Evolutionary conservation across 257 asterid genomes (phyloP), one percentile per base, ranked within the genome.

Genomic region (Solanum appendiculatum): DNA sequence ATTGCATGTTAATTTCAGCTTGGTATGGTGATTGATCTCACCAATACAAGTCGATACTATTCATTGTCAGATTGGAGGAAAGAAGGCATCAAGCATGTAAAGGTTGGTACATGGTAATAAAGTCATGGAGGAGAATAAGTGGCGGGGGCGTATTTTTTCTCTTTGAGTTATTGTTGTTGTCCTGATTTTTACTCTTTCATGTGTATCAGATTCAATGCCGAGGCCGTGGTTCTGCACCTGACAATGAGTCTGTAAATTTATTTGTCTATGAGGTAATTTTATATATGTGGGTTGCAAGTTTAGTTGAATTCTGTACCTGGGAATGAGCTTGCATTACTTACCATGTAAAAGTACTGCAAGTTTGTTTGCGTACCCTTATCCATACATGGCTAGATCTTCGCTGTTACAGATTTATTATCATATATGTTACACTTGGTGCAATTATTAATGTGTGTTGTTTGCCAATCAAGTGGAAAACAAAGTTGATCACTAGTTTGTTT

Each of bases 221-320:
- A 93, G 99, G 99, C 78, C 99, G 98, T 83, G 98, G 95, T 91
- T 94, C 99, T 81, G 98, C 94, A 82, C 99, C 99, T 23, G 99
- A 97, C 87, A 96, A 92, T 70, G 98, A 95, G 91, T 91, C 93
- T 44, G 99, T 97, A 83, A 97, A 97, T 92, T 86, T 86, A 83
- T 97, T 97, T 91, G 95, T 95, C 84, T 91, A 92, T 74, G 99
- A 97, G 98, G 99, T 96, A 90, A 84, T 89, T 74, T 33, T 82
- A 63, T n/a, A 29, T 46, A 29, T 27, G 27, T 15, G 34, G 33
- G 18, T 82, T 70, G 12, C 31, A 40, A 37, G 69, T 86, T 69
- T 29, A 16, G 64, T 80, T 80, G 84, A 27, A 80, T 44, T 46
- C 64, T 44, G 84, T 44, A 25, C 25, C 39, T 44, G 25, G 27